These are phyloP conservation scores for Boletus reticuloceps DNA, from an alignment of 768 basidiomycete species.

Conservation along the genomic window DNA sequence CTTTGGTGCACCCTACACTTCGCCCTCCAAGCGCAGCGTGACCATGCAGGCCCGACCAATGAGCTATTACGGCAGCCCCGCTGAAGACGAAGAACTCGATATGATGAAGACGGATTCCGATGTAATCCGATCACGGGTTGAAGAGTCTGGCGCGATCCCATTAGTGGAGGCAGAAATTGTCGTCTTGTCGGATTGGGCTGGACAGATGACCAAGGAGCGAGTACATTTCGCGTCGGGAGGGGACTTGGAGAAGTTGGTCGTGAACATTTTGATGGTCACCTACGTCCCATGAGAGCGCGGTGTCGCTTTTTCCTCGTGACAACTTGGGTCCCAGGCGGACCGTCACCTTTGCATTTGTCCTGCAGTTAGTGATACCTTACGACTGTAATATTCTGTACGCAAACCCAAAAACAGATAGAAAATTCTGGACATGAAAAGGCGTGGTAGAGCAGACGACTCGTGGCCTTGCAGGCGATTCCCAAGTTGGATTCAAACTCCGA, in stretches of 20 bases:
- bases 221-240: constrained; percentile 68
- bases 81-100: constrained; percentile 36
- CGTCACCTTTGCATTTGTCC: not conserved
- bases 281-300: constrained; percentile 54
- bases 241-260: constrained; percentile 68
- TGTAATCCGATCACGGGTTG: constrained; percentile 52
- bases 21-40: constrained; percentile 22
- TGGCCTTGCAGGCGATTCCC: too few species aligned
- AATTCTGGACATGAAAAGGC: not conserved
- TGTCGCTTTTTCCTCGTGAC: not conserved
- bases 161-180: constrained; percentile 61
- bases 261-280: constrained; percentile 72
- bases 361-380: constrained; percentile 7
- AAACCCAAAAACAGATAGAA: constrained; percentile 10
- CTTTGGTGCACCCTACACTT: constrained; percentile 22
- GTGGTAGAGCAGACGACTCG: too few species aligned
- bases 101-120: constrained; percentile 28
- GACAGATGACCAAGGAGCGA: constrained; percentile 56
- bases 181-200: constrained; percentile 53
- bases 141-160: constrained; percentile 66
- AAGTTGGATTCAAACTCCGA: too few species aligned
- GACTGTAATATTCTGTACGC: constrained; percentile 4
- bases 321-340: constrained; percentile 5
- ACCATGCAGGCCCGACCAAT: constrained; percentile 41
- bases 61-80: constrained; percentile 41